These are phyloP conservation scores for Calonectria ilicicola DNA, from an alignment of 2,329 filamentous ascomycete species.

Conservation along the genomic window DNA sequence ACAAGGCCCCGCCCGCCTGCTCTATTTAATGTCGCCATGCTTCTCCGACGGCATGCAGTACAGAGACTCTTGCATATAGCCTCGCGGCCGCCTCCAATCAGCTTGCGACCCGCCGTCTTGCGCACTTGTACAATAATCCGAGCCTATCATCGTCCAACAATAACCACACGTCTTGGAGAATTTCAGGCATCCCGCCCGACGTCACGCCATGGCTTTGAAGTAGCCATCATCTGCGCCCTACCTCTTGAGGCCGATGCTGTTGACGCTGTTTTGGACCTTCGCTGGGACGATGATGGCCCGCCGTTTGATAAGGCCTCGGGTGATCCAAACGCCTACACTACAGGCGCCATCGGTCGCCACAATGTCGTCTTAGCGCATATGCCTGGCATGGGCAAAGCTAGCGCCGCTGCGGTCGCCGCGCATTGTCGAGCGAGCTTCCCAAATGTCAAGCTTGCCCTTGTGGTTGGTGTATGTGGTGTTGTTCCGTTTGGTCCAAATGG, in stretches of 20 bases:
- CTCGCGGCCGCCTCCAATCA: neutral
- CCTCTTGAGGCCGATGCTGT: constrained; percentile 34
- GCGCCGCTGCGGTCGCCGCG: neutral
- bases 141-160: neutral
- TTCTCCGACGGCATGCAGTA: neutral
- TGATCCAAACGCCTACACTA: constrained; percentile 31
- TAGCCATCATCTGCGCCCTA: constrained; percentile 37
- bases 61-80: neutral
- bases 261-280: constrained; percentile 29
- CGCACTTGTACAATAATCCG: neutral
- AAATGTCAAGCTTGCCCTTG: neutral
- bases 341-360: neutral
- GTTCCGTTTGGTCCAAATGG: constrained; percentile 24
- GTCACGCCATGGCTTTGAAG: constrained; percentile 11
- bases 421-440: neutral
- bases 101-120: neutral
- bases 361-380: constrained; percentile 6
- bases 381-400: constrained; percentile 1
- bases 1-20: no score
- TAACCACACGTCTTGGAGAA: neutral
- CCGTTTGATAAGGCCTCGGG: constrained; percentile 38
- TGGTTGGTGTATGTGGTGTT: constrained; percentile 26
- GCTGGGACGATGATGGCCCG: constrained; percentile 26
- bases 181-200: neutral
- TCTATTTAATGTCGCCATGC: neutral